Evolutionary conservation across 495 filamentous ascomycete species (phyloP), one percentile per base, ranked within the genome.

Genomic region (Daldinia decipiens): DNA sequence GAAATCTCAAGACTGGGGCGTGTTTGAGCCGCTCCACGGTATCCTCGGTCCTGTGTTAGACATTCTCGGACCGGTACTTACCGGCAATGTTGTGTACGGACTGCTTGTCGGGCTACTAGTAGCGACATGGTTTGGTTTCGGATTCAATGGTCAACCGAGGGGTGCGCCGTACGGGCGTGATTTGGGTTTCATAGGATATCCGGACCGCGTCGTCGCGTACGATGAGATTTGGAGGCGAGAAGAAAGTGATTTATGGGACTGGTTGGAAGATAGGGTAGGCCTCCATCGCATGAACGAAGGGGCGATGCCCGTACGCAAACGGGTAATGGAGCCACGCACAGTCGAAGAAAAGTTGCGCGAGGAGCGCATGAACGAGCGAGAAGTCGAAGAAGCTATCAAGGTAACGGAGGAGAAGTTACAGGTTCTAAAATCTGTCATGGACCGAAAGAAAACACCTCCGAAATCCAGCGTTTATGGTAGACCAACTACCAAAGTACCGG

Each of bases 141-240:
- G 86, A 47, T 74, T 77, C 19, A 78, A 76, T 27, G 77, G 76
- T 29, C 72, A 80, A 58, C 78, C 73, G 53, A 71, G 79, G n/a
- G 70, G 73, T 24, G 68, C 71, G 36, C 75, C 62, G 40, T 82
- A 75, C 61, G 77, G 74, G 57, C 75, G 55, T 51, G 82, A 74
- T 51, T 79, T 73, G 63, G 72, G 68, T 56, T 76, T 81, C 69
- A 43, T 78, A 65, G 75, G 81, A 76, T 77, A 81, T 71, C 87
- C 93, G 6, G 88, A 94, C 65, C 86, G 93, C 5, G 76, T 92
- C 17, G 90, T 89, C 26, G 95, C 93, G 5, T 99, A 98, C 77
- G 95, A 98, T 67, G 91, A 97, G 79, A 90, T 97, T 72, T 99
- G 95, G 95, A 86, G 88, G 17, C 81, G 87, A 17, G 95, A 98